phyloP scores from a whole-genome alignment of 164 flowering plant species.

The Hamamelis virginiana region DNA sequence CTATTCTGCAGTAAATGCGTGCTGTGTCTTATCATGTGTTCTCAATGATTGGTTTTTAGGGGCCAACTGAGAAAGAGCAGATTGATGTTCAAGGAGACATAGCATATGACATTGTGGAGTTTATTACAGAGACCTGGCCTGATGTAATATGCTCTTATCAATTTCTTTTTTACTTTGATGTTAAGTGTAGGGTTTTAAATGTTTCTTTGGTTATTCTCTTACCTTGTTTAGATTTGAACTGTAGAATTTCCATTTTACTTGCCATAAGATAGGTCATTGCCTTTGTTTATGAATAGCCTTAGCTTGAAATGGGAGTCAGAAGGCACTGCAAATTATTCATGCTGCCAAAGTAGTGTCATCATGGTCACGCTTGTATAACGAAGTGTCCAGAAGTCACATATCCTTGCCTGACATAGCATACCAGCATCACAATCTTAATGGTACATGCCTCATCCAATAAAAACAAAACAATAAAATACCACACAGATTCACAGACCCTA shows the following conservation, averaged over 20 bases:
- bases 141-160: slow-evolving; percentile 51
- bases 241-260: not conserved
- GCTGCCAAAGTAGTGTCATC: not conserved
- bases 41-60: slow-evolving; percentile 41
- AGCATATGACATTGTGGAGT: slow-evolving; percentile 84
- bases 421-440: not conserved
- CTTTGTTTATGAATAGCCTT: not conserved
- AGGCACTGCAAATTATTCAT: no score
- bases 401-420: not conserved
- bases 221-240: not conserved
- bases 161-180: not conserved
- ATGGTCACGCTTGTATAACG: not conserved
- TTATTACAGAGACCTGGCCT: slow-evolving; percentile 90
- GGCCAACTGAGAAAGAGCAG: slow-evolving; percentile 96
- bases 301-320: not conserved
- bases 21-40: not conserved
- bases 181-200: not conserved
- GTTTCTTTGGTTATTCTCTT: not conserved
- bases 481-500: not conserved
- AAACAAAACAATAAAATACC: not conserved
- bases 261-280: not conserved
- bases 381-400: not conserved
- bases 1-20: not conserved
- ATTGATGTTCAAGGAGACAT: slow-evolving; percentile 99
- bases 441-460: not conserved